Evolutionary conservation across 139 green algal genomes (phyloP), one percentile per base, ranked within the genome.

Genomic region (Chlorella sp.): DNA sequence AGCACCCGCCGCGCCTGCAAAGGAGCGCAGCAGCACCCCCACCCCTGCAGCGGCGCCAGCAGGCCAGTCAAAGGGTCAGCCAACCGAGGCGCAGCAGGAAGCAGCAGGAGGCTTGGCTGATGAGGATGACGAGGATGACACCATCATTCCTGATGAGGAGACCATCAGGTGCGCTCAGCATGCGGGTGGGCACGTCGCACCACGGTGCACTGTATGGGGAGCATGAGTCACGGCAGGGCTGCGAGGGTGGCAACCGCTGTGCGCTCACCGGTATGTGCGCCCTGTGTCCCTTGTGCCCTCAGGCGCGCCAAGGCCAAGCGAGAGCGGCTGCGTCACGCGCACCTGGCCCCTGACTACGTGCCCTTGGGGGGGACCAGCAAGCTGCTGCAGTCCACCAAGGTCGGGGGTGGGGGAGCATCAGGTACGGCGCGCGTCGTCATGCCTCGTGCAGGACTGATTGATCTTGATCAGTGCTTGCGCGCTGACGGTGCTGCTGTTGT

Each of bases 301-400:
- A 91, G 84, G 72, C 74, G 78, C 5, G 88, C 83, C 14, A 92
- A 92, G 79, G 85, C 82, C 10, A 91, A 91, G 72, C 77, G 91
- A n/a, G 91, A 93, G 75, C 80, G 86, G 30, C 67, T 94, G 35
- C 78, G 89, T 1, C 79, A 85, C 49, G 88, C 85, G 4, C 85
- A 90, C 67, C 70, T 90, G 3, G 90, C 90, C 0, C 88, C 88
- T 1, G 88, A 95, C 81, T 96, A 95, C 62, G 64, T 94, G 1
- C 86, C 87, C 5, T 70, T 90, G 20, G 85, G 74, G 4, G 76
- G 79, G 3, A 62, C 49, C 26, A 70, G 49, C 49, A 76, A 55
- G 27, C 68, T 72, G 61, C 60, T 74, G 35, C 35, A 31, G 29
- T 35, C 59, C 24, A 29, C 14, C 5, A 30, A 33, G n/a, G 49